Percentiles rank a stretch among this genome's conserved stretches.
These are phyloP conservation scores for Kodamaea kaohsiungensis DNA, from an alignment of 805 yeast species.

Conservation along the genomic window DNA sequence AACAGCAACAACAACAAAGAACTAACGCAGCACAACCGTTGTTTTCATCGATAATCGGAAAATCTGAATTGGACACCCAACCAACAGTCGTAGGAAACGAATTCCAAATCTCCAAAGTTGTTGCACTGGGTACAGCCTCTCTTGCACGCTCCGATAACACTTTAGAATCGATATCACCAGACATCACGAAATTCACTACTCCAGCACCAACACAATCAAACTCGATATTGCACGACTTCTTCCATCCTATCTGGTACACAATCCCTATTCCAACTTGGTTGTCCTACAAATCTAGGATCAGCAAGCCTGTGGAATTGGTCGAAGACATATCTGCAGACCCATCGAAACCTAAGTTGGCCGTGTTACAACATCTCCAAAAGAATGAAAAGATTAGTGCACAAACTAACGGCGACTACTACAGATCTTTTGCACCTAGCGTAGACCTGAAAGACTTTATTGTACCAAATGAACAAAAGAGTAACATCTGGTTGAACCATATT, in stretches of 20 bases:
- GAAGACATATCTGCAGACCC: slow-evolving; percentile 7
- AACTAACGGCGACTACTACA: slow-evolving; percentile 22
- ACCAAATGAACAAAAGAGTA: slow-evolving; percentile 30
- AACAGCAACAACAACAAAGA: slow-evolving; percentile 1
- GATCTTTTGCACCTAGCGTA: slow-evolving; percentile 38
- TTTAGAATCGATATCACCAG: slow-evolving; percentile 32
- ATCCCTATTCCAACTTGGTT: slow-evolving; percentile 46
- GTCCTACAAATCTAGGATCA: slow-evolving; percentile 26
- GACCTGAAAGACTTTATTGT: slow-evolving; percentile 38
- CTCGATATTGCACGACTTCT: slow-evolving; percentile 41
- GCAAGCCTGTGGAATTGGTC: slow-evolving; percentile 15
- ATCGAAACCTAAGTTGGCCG: slow-evolving; percentile 20
- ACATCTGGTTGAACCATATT: slow-evolving; percentile 42
- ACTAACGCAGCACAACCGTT: slow-evolving; percentile 62
- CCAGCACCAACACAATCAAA: slow-evolving; percentile 33
- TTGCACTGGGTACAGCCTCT: slow-evolving; percentile 45
- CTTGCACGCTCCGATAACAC: slow-evolving; percentile 23
- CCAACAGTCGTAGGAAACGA: slow-evolving; percentile 67
- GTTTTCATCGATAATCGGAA: slow-evolving; percentile 70
- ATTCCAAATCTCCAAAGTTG: slow-evolving; percentile 63
- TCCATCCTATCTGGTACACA: slow-evolving; percentile 48
- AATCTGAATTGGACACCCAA: slow-evolving; percentile 75
- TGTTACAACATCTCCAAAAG: slow-evolving; percentile 24
- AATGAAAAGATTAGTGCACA: slow-evolving; percentile 20
- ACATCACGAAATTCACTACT: slow-evolving; percentile 32